Conservation (phyloP, 2,329 filamentous ascomycete species). For the Akanthomyces lecanii region DNA sequence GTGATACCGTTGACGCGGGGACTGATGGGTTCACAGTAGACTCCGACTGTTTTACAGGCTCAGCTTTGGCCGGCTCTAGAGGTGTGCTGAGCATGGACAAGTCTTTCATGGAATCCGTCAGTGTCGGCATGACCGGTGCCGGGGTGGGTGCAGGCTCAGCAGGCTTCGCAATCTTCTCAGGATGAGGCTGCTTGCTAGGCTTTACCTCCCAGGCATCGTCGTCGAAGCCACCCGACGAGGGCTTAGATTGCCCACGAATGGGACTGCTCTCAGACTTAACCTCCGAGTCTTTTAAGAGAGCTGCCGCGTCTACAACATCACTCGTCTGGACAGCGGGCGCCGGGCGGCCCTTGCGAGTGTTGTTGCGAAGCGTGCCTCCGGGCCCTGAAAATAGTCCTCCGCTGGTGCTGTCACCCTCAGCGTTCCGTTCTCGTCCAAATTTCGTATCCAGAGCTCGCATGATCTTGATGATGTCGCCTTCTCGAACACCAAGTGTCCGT, state of each 20-base stretch:
- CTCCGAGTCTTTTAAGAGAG: constrained; percentile 61
- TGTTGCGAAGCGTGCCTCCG: constrained; percentile 86
- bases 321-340: constrained; percentile 80
- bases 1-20: constrained; percentile 31
- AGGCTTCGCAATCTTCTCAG: constrained; percentile 14
- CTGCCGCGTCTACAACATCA: constrained; percentile 82
- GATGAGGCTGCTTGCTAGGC: constrained; percentile 58
- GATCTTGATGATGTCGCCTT: constrained; percentile 93
- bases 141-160: constrained; percentile 30
- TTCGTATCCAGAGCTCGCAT: constrained; percentile 85
- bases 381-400: constrained; percentile 85
- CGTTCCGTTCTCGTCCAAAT: constrained; percentile 56
- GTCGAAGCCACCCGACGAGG: constrained; percentile 65
- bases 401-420: constrained; percentile 55
- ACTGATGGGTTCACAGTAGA: constrained; percentile 19
- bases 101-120: constrained; percentile 65
- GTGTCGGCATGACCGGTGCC: constrained; percentile 39
- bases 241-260: constrained; percentile 25
- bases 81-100: constrained; percentile 51
- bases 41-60: constrained; percentile 28
- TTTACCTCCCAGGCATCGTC: constrained; percentile 98
- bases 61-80: constrained; percentile 46
- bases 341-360: constrained; percentile 87
- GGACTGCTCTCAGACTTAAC: constrained; percentile 21
- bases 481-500: constrained; percentile 85